Conservation (phyloP, 208 protist species). For the Leishmania arabica region DNA sequence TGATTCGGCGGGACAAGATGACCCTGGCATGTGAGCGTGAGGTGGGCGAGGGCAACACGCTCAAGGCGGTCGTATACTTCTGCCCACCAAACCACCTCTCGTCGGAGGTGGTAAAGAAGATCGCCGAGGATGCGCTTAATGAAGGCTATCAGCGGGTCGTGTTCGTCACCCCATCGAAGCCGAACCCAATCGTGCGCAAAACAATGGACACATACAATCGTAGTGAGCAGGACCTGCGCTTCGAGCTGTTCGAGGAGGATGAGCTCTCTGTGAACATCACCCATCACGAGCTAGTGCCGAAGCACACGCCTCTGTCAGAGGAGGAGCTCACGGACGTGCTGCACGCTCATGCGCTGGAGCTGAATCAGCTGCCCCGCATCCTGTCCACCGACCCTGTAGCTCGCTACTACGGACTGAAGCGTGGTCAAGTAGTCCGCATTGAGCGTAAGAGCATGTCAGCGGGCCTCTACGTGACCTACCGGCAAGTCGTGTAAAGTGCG, state of each 20-base stretch:
- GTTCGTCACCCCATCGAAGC: slow-evolving; percentile 58
- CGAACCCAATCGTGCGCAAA: slow-evolving; percentile 74
- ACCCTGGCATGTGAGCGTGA: slow-evolving; percentile 72
- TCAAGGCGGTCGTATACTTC: slow-evolving; percentile 81
- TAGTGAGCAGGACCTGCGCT: slow-evolving; percentile 52
- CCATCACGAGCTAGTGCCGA: slow-evolving; percentile 96
- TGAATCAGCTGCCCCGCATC: slow-evolving; percentile 96
- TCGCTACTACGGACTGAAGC: slow-evolving; percentile 94
- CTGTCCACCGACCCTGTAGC: slow-evolving; percentile 95
- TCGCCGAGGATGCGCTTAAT: slow-evolving; percentile 42
- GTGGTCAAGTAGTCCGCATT: slow-evolving; percentile 96
- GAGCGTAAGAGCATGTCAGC: slow-evolving; percentile 96
- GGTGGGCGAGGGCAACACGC: slow-evolving; percentile 39
- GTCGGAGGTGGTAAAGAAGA: slow-evolving; percentile 65
- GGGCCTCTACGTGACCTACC: slow-evolving; percentile 98
- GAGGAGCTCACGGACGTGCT: slow-evolving; percentile 91
- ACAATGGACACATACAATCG: slow-evolving; percentile 76
- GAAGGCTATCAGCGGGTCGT: slow-evolving; percentile 69
- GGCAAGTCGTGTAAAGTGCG: slow-evolving; percentile 90
- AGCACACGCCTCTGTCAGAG: slow-evolving; percentile 91
- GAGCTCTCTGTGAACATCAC: slow-evolving; percentile 98
- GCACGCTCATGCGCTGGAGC: slow-evolving; percentile 91
- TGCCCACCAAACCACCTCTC: slow-evolving; percentile 50
- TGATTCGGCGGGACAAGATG: slow-evolving; percentile 84
- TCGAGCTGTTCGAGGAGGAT: slow-evolving; percentile 96